A percentile compares a stretch with the other conserved stretches of the same genome.
These are phyloP conservation scores for Aspergillus sojae DNA, from an alignment of 2,329 filamentous ascomycete genomes.

Conservation along the genomic window DNA sequence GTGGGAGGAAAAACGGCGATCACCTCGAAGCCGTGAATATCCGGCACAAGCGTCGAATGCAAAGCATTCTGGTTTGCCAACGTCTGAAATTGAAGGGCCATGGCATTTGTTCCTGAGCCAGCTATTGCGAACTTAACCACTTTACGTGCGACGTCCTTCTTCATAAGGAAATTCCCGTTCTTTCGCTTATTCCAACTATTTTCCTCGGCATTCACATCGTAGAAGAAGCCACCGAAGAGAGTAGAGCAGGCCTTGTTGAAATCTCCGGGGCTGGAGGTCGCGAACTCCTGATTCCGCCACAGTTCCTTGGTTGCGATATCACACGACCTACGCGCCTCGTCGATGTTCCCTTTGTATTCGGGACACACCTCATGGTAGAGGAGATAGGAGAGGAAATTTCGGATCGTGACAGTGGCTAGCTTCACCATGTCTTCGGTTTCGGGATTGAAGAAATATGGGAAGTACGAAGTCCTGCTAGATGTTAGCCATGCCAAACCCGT, in stretches of 20 bases:
- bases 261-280: slow-evolving; percentile 65
- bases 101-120: slow-evolving; percentile 46
- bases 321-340: slow-evolving; percentile 68
- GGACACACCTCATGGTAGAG: slow-evolving; percentile 82
- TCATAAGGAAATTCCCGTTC: slow-evolving; percentile 42
- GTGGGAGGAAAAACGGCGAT: slow-evolving; percentile 53
- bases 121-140: slow-evolving; percentile 56
- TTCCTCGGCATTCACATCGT: slow-evolving; percentile 44
- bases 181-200: slow-evolving; percentile 44
- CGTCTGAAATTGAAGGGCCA: slow-evolving; percentile 41
- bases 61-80: slow-evolving; percentile 40
- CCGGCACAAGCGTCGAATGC: slow-evolving; percentile 47
- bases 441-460: slow-evolving; percentile 60
- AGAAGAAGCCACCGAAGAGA: slow-evolving; percentile 63
- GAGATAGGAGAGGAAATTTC: slow-evolving; percentile 88
- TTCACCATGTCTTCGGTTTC: slow-evolving; percentile 57
- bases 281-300: slow-evolving; percentile 57
- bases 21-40: slow-evolving; percentile 65
- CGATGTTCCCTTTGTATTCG: slow-evolving; percentile 71
- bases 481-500: slow-evolving; percentile 9
- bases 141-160: slow-evolving; percentile 49
- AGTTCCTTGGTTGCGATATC: slow-evolving; percentile 69
- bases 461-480: slow-evolving; percentile 54
- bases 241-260: slow-evolving; percentile 79
- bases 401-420: slow-evolving; percentile 68